Base-by-base conservation (phyloP, 1,284 basidiomycete species). In the Ceratobasidium sp. region DNA sequence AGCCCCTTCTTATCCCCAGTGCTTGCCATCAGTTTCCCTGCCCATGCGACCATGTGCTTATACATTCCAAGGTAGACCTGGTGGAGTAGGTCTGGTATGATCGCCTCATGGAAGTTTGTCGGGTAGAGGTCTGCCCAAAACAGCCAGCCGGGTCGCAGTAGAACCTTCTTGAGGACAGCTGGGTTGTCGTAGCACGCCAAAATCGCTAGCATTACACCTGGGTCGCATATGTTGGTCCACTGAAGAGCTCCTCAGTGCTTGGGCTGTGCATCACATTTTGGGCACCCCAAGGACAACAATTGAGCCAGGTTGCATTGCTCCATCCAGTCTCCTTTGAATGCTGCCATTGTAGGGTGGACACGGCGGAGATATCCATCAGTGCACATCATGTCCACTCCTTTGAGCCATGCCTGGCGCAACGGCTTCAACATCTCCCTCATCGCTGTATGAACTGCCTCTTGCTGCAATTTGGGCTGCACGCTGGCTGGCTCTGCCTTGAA, bases 31-130 rank as follows among this genome's bases (percentile, higher is more conserved):
- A 70, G 15, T 20, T 49, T 29, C 27, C 45, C 17, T 29, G 69
- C 73, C 74, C 75, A 74, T 6, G 17, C 56, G 15, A 74, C 70
- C 5, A 75, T 55, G 43, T 76, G 74, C 68, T 75, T 75, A 69
- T 75, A 75, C 6, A 78, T 72, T 7, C 77, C 77, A 65, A 78
- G 76, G 64, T 78, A 76, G 0, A 77, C 68, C 56, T 78, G 77
- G 58, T 78, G 77, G 4, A 78, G 73, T 35, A 78, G 56, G 47
- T 79, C 75, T 10, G 76, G 77, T 3, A 74, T 74, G 47, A 77
- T 67, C 20, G 53, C 69, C 4, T 38, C 2, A 69, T 74, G 75
- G 50, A 77, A 77, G 62, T 77, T 67, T 10, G 56, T 29, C 42
- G 74, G 64, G 1, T 74, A 76, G 20, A 77, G 69, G 34, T 73